Percentiles rank a stretch among this genome's conserved stretches.
Evolutionary conservation across 2,329 filamentous ascomycete genomes (phyloP).

Genomic region (Nigrospora osmanthi): DNA sequence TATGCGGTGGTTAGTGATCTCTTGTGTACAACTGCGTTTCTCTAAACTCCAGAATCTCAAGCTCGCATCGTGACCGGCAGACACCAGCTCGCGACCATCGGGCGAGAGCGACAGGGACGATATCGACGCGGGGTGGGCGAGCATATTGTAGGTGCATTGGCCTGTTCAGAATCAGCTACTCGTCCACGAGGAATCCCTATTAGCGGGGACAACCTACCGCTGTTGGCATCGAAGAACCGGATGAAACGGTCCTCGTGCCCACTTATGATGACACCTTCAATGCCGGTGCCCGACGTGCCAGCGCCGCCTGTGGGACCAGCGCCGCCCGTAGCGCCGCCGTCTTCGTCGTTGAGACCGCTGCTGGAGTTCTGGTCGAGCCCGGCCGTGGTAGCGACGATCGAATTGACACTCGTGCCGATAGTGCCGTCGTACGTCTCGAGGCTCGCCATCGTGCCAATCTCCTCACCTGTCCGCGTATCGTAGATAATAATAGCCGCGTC

Average conservation of each 20-base stretch:
- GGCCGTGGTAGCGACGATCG: slow-evolving; percentile 79
- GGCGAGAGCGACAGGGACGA: slow-evolving; percentile 87
- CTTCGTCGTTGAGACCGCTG: slow-evolving; percentile 61
- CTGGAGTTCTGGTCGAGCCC: slow-evolving; percentile 67
- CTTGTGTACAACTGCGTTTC: slow-evolving; percentile 90
- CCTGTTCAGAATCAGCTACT: slow-evolving; percentile 41
- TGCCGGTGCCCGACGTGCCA: slow-evolving; percentile 60
- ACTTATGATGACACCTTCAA: slow-evolving; percentile 91
- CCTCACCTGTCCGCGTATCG: slow-evolving; percentile 85
- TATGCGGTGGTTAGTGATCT: slow-evolving; percentile 84
- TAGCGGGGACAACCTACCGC: slow-evolving; percentile 57
- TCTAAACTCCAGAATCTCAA: slow-evolving; percentile 96
- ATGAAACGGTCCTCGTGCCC: slow-evolving; percentile 96
- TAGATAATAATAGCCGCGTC: slow-evolving; percentile 89
- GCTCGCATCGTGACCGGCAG: slow-evolving; percentile 89
- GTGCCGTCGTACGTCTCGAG: slow-evolving; percentile 90
- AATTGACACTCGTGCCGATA: slow-evolving; percentile 71
- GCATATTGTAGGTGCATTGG: slow-evolving; percentile 99
- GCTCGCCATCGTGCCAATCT: slow-evolving; percentile 88
- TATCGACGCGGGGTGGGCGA: slow-evolving; percentile 89
- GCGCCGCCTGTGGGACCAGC: slow-evolving; percentile 74
- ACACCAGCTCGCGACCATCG: slow-evolving; percentile 89
- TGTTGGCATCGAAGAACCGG: slow-evolving; percentile 96
- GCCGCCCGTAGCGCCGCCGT: slow-evolving; percentile 46
- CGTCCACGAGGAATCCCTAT: not conserved